phyloP scores from a whole-genome alignment of 2,329 filamentous ascomycete species.

The Dactylellina cionopaga region DNA sequence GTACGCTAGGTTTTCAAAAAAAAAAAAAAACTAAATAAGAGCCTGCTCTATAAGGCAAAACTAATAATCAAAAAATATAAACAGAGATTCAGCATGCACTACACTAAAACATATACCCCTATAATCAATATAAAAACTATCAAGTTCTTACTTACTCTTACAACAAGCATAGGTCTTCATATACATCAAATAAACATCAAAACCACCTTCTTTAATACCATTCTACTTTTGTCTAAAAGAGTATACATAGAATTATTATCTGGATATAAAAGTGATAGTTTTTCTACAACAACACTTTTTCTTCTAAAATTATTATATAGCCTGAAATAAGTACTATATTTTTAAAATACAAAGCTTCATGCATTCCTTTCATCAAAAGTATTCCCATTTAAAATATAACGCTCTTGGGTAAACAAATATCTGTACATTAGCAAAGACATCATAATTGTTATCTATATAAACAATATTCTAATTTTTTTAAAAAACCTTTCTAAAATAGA shows the following conservation, averaged over 20 bases:
- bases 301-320: conserved; percentile 12
- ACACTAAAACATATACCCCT: conserved; percentile 3
- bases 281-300: not conserved
- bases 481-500: conserved; percentile 11
- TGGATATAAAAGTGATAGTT: not conserved
- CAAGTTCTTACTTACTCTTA: not conserved
- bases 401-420: conserved; percentile 17
- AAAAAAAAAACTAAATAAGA: not conserved
- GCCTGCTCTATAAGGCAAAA: not conserved
- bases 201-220: conserved; percentile 1
- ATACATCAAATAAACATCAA: conserved; percentile 11
- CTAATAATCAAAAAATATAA: conserved; percentile 14
- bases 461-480: conserved; percentile 17
- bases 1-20: not conserved
- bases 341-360: conserved; percentile 8
- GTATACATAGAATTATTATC: not conserved
- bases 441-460: conserved; percentile 25
- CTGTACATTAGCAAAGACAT: conserved; percentile 5
- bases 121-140: conserved; percentile 8
- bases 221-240: not conserved
- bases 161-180: not conserved
- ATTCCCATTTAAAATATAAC: not conserved
- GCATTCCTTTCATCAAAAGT: not conserved
- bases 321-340: not conserved
- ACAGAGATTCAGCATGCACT: not conserved